Base-by-base conservation (phyloP, 768 basidiomycete genomes). In the Amanita jacksonii region DNA sequence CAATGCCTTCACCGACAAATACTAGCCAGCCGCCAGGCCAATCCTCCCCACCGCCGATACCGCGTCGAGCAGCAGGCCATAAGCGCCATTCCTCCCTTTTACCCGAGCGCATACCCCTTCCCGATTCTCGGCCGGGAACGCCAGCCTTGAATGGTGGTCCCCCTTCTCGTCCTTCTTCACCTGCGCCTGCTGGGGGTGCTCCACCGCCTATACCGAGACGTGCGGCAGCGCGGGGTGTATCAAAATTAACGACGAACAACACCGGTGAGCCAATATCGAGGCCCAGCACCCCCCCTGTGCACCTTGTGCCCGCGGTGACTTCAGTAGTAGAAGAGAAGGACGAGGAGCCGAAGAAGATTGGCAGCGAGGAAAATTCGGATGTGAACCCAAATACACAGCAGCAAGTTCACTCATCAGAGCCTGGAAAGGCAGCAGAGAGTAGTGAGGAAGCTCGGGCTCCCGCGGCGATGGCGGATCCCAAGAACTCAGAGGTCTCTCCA, bases 141-240 rank as follows among this genome's bases (percentile, higher is more conserved):
- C 46, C 46, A 7, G 27, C 12, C 6, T 10, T 31, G 5, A 32
- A 39, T 22, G 39, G 28, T 18, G 34, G 33, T 20, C 46, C 38
- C 18, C 46, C 46, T 6, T 47, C 46, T 13, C 46, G 46, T 12
- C 19, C 46, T n/a, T 23, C 38, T 4, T 47, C 46, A 5, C 46
- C 46, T 15, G 33, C 46, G 24, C 46, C 46, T 5, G 39, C 12
- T 19, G 5, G 28, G 9, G 40, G 35, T 3, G 20, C 33, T 5
- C 39, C 46, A 18, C 46, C 46, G 7, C 46, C 46, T 18, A 24
- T 47, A 27, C 46, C 46, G 10, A 40, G 46, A 28, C 38, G 46
- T 3, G 46, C 46, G 15, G 38, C 39, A 1, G 46, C 38, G n/a
- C 40, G 46, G 34, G 36, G 43, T 13, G 27, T 12, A 6, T 28